A percentile compares a stretch with the other conserved stretches of the same genome.
Conservation (phyloP, 495 filamentous ascomycete genomes). For the Chaetomium fimeti region DNA sequence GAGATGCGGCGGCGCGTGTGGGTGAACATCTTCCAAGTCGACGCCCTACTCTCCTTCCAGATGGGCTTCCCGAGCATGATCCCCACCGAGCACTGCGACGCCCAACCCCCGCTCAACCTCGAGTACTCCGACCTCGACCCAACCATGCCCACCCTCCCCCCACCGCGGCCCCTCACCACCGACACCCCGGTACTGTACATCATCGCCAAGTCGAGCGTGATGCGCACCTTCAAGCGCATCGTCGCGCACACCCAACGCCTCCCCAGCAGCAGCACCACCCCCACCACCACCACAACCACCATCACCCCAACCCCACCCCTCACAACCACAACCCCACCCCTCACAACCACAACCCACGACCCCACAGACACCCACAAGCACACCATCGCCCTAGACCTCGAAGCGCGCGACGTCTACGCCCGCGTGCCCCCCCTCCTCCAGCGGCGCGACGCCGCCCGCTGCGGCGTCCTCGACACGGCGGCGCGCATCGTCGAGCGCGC, state of each 20-base stretch:
- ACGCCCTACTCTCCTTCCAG: slow-evolving; percentile 7
- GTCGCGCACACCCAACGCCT: neutral
- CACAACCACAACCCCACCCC: too few species aligned
- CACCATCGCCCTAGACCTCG: slow-evolving; percentile 1
- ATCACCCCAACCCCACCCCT: too few species aligned
- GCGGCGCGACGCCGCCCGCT: neutral
- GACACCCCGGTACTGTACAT: slow-evolving; percentile 9
- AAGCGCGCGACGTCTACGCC: neutral
- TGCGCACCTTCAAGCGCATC: slow-evolving; percentile 3
- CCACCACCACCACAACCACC: too few species aligned
- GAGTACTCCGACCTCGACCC: neutral
- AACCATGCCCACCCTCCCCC: neutral
- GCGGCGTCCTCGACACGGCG: neutral
- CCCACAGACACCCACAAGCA: neutral
- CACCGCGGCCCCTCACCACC: neutral
- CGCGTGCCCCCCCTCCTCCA: neutral
- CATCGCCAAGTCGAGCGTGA: neutral
- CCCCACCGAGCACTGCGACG: slow-evolving; percentile 2
- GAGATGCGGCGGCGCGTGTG: slow-evolving; percentile 11
- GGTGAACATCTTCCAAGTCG: slow-evolving; percentile 8
- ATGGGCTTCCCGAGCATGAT: slow-evolving; percentile 16
- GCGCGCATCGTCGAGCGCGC: slow-evolving; percentile 3
- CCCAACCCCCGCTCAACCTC: slow-evolving; percentile 3
- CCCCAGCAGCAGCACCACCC: neutral
- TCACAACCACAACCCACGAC: too few species aligned